A percentile compares a stretch with the other conserved stretches of the same genome.
phyloP scores from a whole-genome alignment of 768 basidiomycete genomes.

The Trametes punicea region DNA sequence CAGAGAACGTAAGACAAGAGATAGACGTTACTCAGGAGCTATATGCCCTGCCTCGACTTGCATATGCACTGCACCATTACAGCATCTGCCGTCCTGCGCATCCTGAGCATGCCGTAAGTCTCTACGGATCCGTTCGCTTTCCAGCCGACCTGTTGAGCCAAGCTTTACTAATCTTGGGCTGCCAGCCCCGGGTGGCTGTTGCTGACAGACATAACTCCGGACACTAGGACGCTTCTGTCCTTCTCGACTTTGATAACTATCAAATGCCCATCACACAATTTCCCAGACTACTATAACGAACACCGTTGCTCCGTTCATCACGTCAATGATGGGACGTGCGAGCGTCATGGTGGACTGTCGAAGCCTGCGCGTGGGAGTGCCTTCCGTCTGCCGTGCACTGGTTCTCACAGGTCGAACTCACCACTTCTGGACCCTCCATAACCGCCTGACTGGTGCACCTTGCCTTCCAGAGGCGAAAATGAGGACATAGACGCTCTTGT shows the following conservation, averaged over 20 bases:
- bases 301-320: conserved; percentile 16
- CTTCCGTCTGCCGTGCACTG: neutral
- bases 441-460: neutral
- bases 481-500: neutral
- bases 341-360: conserved; percentile 3
- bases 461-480: neutral
- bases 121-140: neutral
- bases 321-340: conserved; percentile 13
- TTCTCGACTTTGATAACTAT: conserved; percentile 5
- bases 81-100: no score
- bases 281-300: conserved; percentile 8
- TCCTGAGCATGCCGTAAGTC: neutral
- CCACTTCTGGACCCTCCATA: neutral
- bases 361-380: neutral
- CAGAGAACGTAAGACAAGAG: no score
- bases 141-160: neutral
- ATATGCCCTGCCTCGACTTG: no score
- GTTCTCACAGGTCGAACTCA: neutral
- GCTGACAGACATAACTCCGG: neutral
- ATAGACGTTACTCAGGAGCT: no score
- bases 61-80: no score
- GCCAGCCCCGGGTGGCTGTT: neutral
- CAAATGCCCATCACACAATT: neutral
- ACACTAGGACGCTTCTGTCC: conserved; percentile 9
- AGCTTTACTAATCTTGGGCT: neutral